Base-by-base conservation (phyloP, 108 stramenopile genomes). In the Cyclostephanos tholiformis region DNA sequence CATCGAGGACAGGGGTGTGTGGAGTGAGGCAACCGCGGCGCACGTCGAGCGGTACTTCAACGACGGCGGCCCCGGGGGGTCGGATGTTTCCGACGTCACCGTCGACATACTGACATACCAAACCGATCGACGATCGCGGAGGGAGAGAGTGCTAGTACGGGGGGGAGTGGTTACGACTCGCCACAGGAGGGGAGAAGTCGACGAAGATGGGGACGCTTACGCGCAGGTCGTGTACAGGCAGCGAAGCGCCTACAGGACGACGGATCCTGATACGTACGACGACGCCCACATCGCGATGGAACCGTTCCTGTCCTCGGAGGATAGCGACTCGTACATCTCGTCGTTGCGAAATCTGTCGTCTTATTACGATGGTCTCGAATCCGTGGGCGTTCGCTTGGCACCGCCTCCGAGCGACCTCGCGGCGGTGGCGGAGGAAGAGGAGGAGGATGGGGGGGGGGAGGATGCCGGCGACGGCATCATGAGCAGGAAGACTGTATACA, bases 41-140 rank as follows among this genome's bases (percentile, higher is more conserved):
- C 44, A 70, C 38, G 44, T 70, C 44, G 41, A 59, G 41, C 26
- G 29, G 11, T 70, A 29, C 43, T 70, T 70, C 41, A 53, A 50
- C 11, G 41, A 14, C 25, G 56, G 27, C 25, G 53, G 8, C 2
- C 7, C 1, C 23, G 52, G 14, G 6, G 6, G 26, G 53, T 48
- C 57, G 9, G 17, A 14, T 2, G 58, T 48, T 7, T 70, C n/a
- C 29, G 44, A 70, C 44, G 25, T 59, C 1, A 4, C 2, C 13
- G 69, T 70, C 13, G n/a, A 35, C 57, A 70, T 70, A 29, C 6
- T 19, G 22, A 52, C 60, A 48, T 38, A 43, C 39, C 26, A 65
- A 22, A 9, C 2, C 41, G 23, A 17, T 25, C 52, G 25, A 25
- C 52, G 25, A 55, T 55, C 53, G 25, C 10, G 53, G 8, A 16